Conservation (phyloP, 768 basidiomycete genomes). For the Mycena albidolilacea region DNA sequence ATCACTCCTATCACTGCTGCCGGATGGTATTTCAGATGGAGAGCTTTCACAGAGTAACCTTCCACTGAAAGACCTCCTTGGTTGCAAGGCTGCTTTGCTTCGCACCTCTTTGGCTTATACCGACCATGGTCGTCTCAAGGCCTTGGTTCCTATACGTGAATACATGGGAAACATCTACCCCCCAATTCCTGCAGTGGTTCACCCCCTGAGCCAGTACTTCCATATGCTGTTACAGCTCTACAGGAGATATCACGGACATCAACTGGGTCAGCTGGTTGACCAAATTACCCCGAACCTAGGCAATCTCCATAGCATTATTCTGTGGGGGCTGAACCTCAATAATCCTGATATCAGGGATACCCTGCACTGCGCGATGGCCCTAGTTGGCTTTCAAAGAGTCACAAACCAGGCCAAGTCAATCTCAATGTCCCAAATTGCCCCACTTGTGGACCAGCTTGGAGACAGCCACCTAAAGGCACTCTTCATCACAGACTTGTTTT, state of each 20-base stretch:
- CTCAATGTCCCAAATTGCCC: neutral
- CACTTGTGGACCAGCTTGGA: neutral
- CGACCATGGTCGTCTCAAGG: slow-evolving; percentile 1
- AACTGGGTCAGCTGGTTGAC: neutral
- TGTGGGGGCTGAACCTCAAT: neutral
- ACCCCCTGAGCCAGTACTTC: slow-evolving; percentile 6
- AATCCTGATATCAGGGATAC: neutral
- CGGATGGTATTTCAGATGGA: slow-evolving; percentile 12
- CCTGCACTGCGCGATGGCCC: neutral
- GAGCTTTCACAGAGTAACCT: slow-evolving; percentile 14
- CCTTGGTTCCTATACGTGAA: neutral
- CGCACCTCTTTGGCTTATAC: slow-evolving; percentile 20
- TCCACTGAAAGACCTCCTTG: slow-evolving; percentile 5
- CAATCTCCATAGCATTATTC: neutral
- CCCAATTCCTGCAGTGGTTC: neutral
- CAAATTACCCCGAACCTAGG: slow-evolving; percentile 11
- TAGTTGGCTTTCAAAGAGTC: neutral
- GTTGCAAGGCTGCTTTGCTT: slow-evolving; percentile 7
- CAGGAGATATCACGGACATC: neutral
- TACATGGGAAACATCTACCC: neutral
- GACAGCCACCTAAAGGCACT: neutral
- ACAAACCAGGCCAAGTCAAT: neutral
- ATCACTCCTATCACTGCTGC: slow-evolving; percentile 11
- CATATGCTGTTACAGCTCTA: neutral
- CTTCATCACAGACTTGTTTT: neutral